Evolutionary conservation across 305 asterid genomes (phyloP).

Genomic region (Ruellia speciosa): DNA sequence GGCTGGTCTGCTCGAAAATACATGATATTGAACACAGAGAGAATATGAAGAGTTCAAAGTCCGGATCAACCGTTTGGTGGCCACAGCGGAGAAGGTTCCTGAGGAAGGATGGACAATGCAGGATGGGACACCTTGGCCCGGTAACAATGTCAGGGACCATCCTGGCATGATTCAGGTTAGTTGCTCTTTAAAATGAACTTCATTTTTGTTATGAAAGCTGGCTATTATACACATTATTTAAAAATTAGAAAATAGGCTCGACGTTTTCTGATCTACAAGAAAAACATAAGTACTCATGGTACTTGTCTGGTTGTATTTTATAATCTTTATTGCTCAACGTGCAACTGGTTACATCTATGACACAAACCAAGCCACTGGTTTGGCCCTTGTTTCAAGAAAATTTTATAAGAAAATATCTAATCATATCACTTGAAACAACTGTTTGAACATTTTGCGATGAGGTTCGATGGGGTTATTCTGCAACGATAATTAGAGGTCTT

Average conservation of each 20-base stretch:
- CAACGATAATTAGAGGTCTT: neutral
- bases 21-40: slow-evolving; percentile 32
- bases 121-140: slow-evolving; percentile 75
- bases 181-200: slow-evolving; percentile 4
- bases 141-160: slow-evolving; percentile 62
- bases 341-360: too few relatives aligned
- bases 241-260: neutral
- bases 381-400: too few relatives aligned
- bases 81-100: slow-evolving; percentile 52
- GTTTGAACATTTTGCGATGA: too few relatives aligned
- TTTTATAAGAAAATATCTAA: too few relatives aligned
- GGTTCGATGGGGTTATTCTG: neutral
- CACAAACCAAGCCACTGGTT: too few relatives aligned
- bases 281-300: too few relatives aligned
- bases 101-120: slow-evolving; percentile 78
- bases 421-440: too few relatives aligned
- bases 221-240: neutral
- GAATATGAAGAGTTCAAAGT: slow-evolving; percentile 67
- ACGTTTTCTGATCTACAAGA: neutral
- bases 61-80: slow-evolving; percentile 44
- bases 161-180: slow-evolving; percentile 77
- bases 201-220: neutral
- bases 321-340: too few relatives aligned
- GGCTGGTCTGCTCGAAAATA: neutral
- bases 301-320: too few relatives aligned